Evolutionary conservation across 108 stramenopile species (phyloP).

Genomic region (Pseudonitzschia multistriata): DNA sequence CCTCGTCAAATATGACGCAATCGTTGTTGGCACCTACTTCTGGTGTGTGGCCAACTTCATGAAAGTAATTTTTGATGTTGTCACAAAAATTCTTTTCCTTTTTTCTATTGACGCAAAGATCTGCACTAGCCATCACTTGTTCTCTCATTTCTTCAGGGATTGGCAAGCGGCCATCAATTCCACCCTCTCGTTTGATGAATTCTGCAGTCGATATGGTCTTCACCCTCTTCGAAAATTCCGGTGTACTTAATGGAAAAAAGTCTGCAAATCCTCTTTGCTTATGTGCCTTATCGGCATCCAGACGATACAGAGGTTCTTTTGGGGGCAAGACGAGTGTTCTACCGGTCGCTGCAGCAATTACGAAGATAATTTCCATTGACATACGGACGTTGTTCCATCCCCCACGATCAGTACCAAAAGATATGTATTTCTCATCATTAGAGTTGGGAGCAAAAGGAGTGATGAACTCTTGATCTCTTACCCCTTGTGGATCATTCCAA

Average conservation of each 20-base stretch:
- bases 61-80: constrained; percentile 50
- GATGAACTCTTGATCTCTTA: constrained; percentile 42
- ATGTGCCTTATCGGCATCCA: constrained; percentile 46
- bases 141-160: constrained; percentile 44
- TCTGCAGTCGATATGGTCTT: constrained; percentile 56
- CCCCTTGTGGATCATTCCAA: constrained; percentile 79
- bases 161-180: constrained; percentile 47
- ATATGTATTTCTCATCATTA: constrained; percentile 51
- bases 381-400: constrained; percentile 78
- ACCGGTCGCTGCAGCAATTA: constrained; percentile 81
- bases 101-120: constrained; percentile 48
- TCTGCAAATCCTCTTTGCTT: constrained; percentile 70
- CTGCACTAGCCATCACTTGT: constrained; percentile 37
- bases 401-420: constrained; percentile 70
- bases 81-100: constrained; percentile 28
- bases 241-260: constrained; percentile 67
- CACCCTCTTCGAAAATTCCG: constrained; percentile 49
- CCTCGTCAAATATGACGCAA: constrained; percentile 71
- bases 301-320: constrained; percentile 70
- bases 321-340: constrained; percentile 89
- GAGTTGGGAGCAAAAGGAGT: constrained; percentile 55
- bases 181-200: constrained; percentile 58
- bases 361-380: constrained; percentile 80
- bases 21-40: constrained; percentile 36
- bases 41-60: constrained; percentile 44